A percentile compares a stretch with the other conserved stretches of the same genome.
Evolutionary conservation across 345 rosid genomes (phyloP).

Genomic region (Toxicodendron radicans): DNA sequence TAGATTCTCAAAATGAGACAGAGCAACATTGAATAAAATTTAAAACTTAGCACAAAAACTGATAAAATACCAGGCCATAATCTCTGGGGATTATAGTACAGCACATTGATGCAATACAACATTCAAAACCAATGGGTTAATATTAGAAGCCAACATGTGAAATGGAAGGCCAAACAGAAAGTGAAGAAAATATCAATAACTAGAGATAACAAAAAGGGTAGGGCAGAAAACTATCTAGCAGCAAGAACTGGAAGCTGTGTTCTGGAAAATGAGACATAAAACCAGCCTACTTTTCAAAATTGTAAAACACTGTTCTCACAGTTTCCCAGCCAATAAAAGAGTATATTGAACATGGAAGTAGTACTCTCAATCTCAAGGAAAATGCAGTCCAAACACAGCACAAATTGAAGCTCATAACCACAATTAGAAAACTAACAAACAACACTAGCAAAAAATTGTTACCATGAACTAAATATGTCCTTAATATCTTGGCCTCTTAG

Average conservation of each 20-base stretch:
- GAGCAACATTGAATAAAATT: neutral
- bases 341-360: neutral
- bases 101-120: neutral
- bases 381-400: neutral
- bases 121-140: neutral
- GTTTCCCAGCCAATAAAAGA: neutral
- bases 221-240: neutral
- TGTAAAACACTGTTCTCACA: neutral
- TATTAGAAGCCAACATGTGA: neutral
- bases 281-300: no score
- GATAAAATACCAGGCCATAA: neutral
- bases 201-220: no score
- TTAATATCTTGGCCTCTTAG: neutral
- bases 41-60: neutral
- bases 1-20: neutral
- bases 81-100: neutral
- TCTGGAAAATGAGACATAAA: neutral
- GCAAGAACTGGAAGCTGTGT: neutral
- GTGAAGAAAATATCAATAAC: no score
- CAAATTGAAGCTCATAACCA: neutral
- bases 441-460: neutral
- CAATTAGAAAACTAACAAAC: neutral
- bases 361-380: neutral
- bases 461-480: neutral
- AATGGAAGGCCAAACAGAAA: neutral